A percentile compares a stretch with the other conserved stretches of the same genome.
Evolutionary conservation across 75 land plant species (phyloP).

Genomic region (Chamaecyparis obtusa): DNA sequence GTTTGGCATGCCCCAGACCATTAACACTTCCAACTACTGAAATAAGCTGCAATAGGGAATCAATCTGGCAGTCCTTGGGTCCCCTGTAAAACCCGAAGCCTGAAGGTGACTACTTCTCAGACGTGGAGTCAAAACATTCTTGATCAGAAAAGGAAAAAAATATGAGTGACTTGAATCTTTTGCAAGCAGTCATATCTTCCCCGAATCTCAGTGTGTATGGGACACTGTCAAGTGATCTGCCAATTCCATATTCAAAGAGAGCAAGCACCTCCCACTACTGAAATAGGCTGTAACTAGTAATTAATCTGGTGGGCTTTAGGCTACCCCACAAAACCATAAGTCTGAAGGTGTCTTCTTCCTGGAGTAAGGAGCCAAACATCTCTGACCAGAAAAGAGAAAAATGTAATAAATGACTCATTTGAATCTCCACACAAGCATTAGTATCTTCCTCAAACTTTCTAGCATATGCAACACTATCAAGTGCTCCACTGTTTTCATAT

Average conservation of each 20-base stretch:
- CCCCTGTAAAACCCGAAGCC: background rate
- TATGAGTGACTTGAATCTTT: background rate
- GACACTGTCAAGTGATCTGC: too few relatives aligned
- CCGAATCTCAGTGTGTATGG: too few relatives aligned
- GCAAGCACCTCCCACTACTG: background rate
- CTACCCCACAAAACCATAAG: background rate
- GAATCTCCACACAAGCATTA: background rate
- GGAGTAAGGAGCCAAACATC: background rate
- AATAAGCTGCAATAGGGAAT: background rate
- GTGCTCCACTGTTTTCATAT: background rate
- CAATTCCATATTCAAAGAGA: too few relatives aligned
- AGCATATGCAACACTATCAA: background rate
- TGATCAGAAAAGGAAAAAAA: background rate
- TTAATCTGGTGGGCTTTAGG: background rate
- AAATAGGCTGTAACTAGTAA: background rate
- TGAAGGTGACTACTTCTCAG: background rate
- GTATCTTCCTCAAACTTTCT: background rate
- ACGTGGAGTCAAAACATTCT: background rate
- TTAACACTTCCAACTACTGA: background rate
- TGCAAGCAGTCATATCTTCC: background rate
- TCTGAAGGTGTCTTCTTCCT: background rate
- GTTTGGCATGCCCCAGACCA: background rate
- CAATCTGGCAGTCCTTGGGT: background rate
- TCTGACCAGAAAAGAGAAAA: background rate
- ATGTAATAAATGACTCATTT: background rate